These are phyloP conservation scores for Hypoxylon sp. DNA, from an alignment of 2,329 filamentous ascomycete species.

Conservation along the genomic window DNA sequence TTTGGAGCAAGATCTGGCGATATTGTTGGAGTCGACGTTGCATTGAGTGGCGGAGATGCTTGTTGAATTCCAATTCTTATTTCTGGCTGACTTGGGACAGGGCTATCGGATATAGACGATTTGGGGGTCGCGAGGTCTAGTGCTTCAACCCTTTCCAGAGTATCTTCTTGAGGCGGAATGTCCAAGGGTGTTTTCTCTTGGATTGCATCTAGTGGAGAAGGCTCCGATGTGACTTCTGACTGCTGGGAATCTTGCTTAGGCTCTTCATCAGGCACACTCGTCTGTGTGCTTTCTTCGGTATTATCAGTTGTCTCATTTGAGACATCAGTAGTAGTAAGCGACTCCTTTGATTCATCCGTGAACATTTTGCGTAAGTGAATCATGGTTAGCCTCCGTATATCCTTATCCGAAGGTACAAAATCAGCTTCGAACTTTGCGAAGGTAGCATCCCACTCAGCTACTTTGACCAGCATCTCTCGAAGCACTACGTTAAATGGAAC, in stretches of 20 bases:
- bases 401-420: slow-evolving; percentile 94
- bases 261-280: slow-evolving; percentile 46
- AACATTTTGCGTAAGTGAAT: slow-evolving; percentile 96
- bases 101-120: slow-evolving; percentile 49
- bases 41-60: slow-evolving; percentile 44
- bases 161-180: slow-evolving; percentile 51
- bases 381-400: slow-evolving; percentile 91
- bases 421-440: slow-evolving; percentile 94
- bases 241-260: slow-evolving; percentile 44
- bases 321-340: slow-evolving; percentile 78
- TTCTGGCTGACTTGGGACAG: slow-evolving; percentile 33
- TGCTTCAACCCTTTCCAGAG: slow-evolving; percentile 65
- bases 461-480: slow-evolving; percentile 91
- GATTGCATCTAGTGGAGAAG: slow-evolving; percentile 37
- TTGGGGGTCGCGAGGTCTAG: slow-evolving; percentile 64
- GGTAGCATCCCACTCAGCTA: slow-evolving; percentile 90
- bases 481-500: slow-evolving; percentile 93
- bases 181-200: slow-evolving; percentile 40
- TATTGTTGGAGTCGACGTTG: slow-evolving; percentile 41
- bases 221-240: slow-evolving; percentile 37
- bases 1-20: slow-evolving; percentile 44
- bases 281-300: slow-evolving; percentile 64
- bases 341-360: slow-evolving; percentile 86
- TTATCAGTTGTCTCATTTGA: slow-evolving; percentile 68
- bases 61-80: slow-evolving; percentile 35